These are phyloP conservation scores for Adiantum capillusveneris DNA, from an alignment of 75 land plant genomes.

Conservation along the genomic window DNA sequence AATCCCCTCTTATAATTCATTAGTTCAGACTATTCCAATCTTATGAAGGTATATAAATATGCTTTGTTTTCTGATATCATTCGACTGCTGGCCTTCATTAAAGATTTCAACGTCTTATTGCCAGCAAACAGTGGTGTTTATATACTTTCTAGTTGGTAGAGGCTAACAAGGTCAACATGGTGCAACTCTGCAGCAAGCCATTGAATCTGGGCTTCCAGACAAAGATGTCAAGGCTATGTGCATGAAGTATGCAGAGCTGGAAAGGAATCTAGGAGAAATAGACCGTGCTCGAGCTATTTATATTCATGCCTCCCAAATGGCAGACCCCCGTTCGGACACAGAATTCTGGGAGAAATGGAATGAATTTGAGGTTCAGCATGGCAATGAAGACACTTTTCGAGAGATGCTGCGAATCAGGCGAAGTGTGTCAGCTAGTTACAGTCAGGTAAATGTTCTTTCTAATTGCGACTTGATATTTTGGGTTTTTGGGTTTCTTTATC, in stretches of 20 bases:
- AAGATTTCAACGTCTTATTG: no score
- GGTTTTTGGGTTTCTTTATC: no score
- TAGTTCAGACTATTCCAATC: no score
- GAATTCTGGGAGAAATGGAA: slow-evolving; percentile 90
- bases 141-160: no score
- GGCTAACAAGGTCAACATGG: no score
- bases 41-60: no score
- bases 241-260: slow-evolving; percentile 88
- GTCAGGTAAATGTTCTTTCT: slow-evolving; percentile 48
- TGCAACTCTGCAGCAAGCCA: slow-evolving; percentile 48
- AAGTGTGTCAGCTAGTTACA: slow-evolving; percentile 80
- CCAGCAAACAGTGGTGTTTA: no score
- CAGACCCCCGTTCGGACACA: slow-evolving; percentile 75
- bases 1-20: no score
- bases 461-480: not conserved
- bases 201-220: slow-evolving; percentile 85
- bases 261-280: slow-evolving; percentile 87
- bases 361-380: slow-evolving; percentile 92
- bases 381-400: slow-evolving; percentile 91
- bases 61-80: no score
- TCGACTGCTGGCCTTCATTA: no score
- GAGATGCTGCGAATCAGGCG: slow-evolving; percentile 91
- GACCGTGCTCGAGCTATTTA: slow-evolving; percentile 85
- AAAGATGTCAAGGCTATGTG: slow-evolving; percentile 89
- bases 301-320: slow-evolving; percentile 63